These are phyloP conservation scores for Solanum sparsipilum DNA, from an alignment of 257 asterid species.

Conservation along the genomic window DNA sequence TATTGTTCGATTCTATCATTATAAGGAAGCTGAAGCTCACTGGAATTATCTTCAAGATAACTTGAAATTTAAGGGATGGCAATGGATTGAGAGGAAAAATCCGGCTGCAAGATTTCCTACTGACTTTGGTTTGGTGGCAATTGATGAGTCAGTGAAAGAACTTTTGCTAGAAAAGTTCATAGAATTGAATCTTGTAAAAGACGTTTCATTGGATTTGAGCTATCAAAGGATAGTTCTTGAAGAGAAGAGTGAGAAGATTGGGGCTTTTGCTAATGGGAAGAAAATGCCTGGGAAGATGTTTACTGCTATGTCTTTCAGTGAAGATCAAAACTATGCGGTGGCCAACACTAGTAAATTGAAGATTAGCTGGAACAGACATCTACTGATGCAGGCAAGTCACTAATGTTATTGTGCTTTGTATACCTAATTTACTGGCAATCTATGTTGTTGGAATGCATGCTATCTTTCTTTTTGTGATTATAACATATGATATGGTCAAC, in stretches of 20 bases:
- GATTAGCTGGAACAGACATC: conserved; percentile 49
- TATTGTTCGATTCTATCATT: conserved; percentile 56
- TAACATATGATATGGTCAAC: background rate
- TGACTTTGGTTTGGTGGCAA: conserved; percentile 70
- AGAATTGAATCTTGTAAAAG: conserved; percentile 71
- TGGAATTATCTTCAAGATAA: conserved; percentile 42
- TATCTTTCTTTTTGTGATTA: background rate
- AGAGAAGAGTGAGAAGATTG: conserved; percentile 30
- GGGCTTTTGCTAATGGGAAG: conserved; percentile 52
- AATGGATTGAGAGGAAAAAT: conserved; percentile 78
- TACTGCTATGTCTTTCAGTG: conserved; percentile 79
- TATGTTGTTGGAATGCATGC: background rate
- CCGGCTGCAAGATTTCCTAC: conserved; percentile 74
- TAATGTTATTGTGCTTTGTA: background rate
- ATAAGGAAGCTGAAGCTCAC: conserved; percentile 39
- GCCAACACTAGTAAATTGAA: conserved; percentile 21
- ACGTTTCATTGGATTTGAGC: conserved; percentile 69
- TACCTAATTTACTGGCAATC: background rate
- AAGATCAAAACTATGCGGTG: conserved; percentile 5
- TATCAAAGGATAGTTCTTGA: conserved; percentile 57
- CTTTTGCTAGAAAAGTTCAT: conserved; percentile 44
- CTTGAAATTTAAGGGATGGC: conserved; percentile 61
- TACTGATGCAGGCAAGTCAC: conserved; percentile 63
- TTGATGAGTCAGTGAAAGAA: conserved; percentile 39
- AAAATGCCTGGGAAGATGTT: conserved; percentile 90